Conservation (phyloP, 495 filamentous ascomycete genomes). For the Penicillium crystallinum region DNA sequence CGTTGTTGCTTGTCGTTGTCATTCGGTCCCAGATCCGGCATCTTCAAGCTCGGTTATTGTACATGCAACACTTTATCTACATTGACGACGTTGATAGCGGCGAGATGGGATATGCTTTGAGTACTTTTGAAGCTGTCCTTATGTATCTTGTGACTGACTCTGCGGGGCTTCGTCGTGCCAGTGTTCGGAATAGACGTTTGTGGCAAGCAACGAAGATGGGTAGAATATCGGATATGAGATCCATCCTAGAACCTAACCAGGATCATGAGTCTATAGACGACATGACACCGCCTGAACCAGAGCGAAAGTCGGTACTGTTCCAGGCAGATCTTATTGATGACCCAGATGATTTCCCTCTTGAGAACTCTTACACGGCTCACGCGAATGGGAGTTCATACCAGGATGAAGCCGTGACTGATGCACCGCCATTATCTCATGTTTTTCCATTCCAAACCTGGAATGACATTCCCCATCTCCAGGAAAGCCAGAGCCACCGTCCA, state of each 20-base stretch:
- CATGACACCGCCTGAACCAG: conserved; percentile 30
- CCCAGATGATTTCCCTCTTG: conserved; percentile 23
- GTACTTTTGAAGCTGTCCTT: conserved; percentile 92
- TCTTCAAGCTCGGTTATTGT: conserved; percentile 78
- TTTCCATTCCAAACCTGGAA: conserved; percentile 74
- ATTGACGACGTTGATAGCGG: conserved; percentile 96
- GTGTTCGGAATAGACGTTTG: conserved; percentile 74
- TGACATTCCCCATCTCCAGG: conserved; percentile 41
- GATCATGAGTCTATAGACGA: conserved; percentile 44
- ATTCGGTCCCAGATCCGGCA: conserved; percentile 87
- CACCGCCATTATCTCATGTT: conserved; percentile 73
- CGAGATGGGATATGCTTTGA: conserved; percentile 94
- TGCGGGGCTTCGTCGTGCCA: conserved; percentile 73
- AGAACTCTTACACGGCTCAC: conserved; percentile 20
- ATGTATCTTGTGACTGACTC: conserved; percentile 85
- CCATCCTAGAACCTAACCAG: conserved; percentile 68
- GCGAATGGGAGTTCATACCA: conserved; percentile 18
- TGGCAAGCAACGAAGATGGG: conserved; percentile 83
- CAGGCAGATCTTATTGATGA: conserved; percentile 37
- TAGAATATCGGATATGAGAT: conserved; percentile 65
- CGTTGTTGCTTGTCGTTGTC: conserved; percentile 83
- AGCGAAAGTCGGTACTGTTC: conserved; percentile 37
- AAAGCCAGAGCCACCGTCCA: conserved; percentile 26
- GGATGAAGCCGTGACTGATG: conserved; percentile 40
- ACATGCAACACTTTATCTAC: conserved; percentile 95